Evolutionary conservation across 495 filamentous ascomycete species (phyloP).

Genomic region (Tuber brumale): DNA sequence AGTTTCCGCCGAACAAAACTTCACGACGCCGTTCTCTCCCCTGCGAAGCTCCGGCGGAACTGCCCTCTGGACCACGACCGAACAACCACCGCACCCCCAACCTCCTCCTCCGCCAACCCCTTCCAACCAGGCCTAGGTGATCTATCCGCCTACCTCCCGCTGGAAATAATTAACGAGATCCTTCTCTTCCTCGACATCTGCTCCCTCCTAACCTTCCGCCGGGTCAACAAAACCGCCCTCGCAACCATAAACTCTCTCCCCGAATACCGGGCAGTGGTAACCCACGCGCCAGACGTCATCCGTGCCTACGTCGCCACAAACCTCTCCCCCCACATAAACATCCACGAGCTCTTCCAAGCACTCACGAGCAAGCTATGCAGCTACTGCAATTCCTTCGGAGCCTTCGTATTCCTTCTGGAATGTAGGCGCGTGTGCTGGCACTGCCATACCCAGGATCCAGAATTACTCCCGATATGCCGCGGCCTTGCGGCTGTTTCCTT

Average conservation of each 20-base stretch:
- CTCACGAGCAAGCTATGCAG: constrained; percentile 21
- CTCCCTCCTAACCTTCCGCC: constrained; percentile 16
- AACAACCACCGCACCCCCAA: constrained; percentile 9
- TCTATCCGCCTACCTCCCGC: constrained; percentile 22
- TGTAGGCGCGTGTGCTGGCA: constrained; percentile 31
- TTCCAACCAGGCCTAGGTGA: constrained; percentile 10
- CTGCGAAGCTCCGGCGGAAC: constrained; percentile 13
- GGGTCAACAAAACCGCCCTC: constrained; percentile 12
- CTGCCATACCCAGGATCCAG: constrained; percentile 31
- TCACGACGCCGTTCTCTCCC: constrained; percentile 16
- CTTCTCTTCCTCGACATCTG: constrained; percentile 23
- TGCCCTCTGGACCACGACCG: constrained; percentile 21
- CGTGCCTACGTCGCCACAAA: constrained; percentile 25
- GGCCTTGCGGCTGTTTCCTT: constrained; percentile 17
- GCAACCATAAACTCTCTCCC: constrained; percentile 20
- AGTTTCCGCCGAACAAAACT: constrained; percentile 15
- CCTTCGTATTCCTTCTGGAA: constrained; percentile 28
- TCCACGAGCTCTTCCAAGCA: constrained; percentile 14
- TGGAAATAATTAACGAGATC: constrained; percentile 29
- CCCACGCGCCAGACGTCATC: constrained; percentile 25
- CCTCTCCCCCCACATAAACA: constrained; percentile 18
- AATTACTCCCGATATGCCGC: constrained; percentile 22
- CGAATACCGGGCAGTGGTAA: constrained; percentile 18
- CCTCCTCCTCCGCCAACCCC: constrained; percentile 8
- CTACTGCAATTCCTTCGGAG: constrained; percentile 24